Evolutionary conservation across 2,329 filamentous ascomycete genomes (phyloP).

Genomic region (Dothideomycetes sp.): DNA sequence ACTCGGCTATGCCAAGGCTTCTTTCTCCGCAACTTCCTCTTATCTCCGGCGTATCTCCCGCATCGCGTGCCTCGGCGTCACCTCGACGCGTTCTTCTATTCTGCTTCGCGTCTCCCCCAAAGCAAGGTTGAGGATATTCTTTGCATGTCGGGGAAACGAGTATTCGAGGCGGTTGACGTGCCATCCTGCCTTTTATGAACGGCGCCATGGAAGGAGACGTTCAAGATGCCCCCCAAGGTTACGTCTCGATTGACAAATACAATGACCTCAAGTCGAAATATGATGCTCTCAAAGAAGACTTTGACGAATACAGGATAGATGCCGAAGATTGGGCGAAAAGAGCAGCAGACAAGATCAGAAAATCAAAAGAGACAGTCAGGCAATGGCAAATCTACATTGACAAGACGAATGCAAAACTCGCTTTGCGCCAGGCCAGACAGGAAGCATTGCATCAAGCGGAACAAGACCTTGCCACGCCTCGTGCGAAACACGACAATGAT

Average conservation of each 20-base stretch:
- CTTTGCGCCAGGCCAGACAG: constrained; percentile 1
- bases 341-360: constrained; percentile 11
- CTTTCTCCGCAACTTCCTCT: constrained; percentile 5
- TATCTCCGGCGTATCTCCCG: constrained; percentile 7
- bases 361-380: neutral
- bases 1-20: neutral
- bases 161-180: too few species aligned
- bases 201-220: neutral
- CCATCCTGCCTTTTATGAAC: too few species aligned
- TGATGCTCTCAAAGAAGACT: constrained; percentile 9
- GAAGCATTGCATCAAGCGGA: neutral
- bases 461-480: constrained; percentile 8
- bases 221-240: neutral
- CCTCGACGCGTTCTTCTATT: too few species aligned
- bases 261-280: constrained; percentile 6
- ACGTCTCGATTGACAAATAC: constrained; percentile 4
- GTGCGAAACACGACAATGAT: neutral
- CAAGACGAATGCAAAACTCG: constrained; percentile 21
- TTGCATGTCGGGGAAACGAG: too few species aligned
- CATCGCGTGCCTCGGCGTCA: constrained; percentile 6
- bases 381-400: constrained; percentile 31
- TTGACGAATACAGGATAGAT: constrained; percentile 5
- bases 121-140: too few species aligned
- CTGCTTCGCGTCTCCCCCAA: too few species aligned
- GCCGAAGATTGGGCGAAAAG: constrained; percentile 9